Evolutionary conservation across 192 early-diverging fungal genomes (phyloP), one percentile per base, ranked within the genome.

Genomic region (Podila verticillata): DNA sequence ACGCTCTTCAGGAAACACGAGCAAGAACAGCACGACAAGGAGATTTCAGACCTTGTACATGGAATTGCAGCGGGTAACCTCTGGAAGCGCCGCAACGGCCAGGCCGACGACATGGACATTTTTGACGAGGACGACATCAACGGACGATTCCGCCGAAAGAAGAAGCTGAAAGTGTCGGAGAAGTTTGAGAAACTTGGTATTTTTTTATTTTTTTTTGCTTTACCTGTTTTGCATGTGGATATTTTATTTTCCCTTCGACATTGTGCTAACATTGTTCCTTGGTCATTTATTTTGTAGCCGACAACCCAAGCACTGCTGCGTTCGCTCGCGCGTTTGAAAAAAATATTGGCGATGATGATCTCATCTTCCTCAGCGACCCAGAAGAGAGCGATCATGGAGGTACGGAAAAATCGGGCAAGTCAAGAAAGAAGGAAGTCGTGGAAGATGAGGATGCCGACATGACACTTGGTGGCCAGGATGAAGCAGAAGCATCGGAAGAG

Each of bases 121-220:
- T 80, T 72, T 48, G 75, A 80, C 26, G 75, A 72, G 32, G 75
- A 70, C 0, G 75, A 80, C 44, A 80, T 80, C 48, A 65, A 72
- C 22, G 75, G 75, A 13, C 69, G 75, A 2, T 80, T 80, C 61
- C 57, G 61, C n/a, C 44, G 75, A 35, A 80, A 80, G 65, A 80
- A 80, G 51, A 72, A 65, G 63, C 61, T 80, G 6, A 80, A 80
- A 49, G 65, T 80, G 12, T 72, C 70, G 0, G 75, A 80, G 47
- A 80, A 80, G 64, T 68, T 80, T 71, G 75, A 80, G 44, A 72
- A 68, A 34, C 69, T 80, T 29, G 75, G 75, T 72, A 80, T 17
- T 58, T 69, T 2, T 24, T 29, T 5, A 49, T 10, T 22, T 51
- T 49, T 0, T 32, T 8, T 70, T 35, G 4, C 22, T 2, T 54